These are phyloP conservation scores for Alternaria brassicae DNA, from an alignment of 2,329 filamentous ascomycete species.

Conservation along the genomic window DNA sequence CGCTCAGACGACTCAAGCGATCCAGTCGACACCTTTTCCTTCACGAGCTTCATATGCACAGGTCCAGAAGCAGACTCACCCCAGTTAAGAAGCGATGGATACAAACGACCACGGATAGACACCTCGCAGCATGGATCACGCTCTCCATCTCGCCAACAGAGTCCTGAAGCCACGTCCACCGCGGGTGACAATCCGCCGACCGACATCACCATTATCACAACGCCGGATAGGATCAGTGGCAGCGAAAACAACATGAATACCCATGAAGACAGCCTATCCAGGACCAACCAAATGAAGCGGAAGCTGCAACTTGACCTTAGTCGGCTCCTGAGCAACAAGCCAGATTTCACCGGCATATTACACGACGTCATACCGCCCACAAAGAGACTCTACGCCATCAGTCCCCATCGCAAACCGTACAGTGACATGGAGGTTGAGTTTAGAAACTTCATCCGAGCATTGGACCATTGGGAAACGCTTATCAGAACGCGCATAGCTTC, in stretches of 20 bases:
- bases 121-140: not conserved
- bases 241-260: not conserved
- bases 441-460: constrained; percentile 1
- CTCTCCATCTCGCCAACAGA: not conserved
- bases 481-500: not conserved
- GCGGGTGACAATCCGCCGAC: not conserved
- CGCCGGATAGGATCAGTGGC: not conserved
- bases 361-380: not conserved
- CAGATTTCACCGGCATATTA: constrained; percentile 2
- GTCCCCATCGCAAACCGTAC: not conserved
- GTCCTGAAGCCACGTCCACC: not conserved
- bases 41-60: not conserved
- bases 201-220: not conserved
- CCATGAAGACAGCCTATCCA: not conserved
- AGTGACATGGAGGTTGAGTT: constrained; percentile 1
- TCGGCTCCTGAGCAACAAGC: not conserved
- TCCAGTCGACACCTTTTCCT: not conserved
- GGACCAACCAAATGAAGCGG: not conserved
- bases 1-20: not conserved
- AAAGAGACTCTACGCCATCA: not conserved
- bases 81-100: not conserved
- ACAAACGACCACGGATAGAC: not conserved
- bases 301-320: constrained; percentile 1
- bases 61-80: not conserved
- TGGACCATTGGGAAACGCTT: constrained; percentile 3